A percentile compares a stretch with the other conserved stretches of the same genome.
These are phyloP conservation scores for Pichia sporocuriosa DNA, from an alignment of 805 yeast species.

Conservation along the genomic window DNA sequence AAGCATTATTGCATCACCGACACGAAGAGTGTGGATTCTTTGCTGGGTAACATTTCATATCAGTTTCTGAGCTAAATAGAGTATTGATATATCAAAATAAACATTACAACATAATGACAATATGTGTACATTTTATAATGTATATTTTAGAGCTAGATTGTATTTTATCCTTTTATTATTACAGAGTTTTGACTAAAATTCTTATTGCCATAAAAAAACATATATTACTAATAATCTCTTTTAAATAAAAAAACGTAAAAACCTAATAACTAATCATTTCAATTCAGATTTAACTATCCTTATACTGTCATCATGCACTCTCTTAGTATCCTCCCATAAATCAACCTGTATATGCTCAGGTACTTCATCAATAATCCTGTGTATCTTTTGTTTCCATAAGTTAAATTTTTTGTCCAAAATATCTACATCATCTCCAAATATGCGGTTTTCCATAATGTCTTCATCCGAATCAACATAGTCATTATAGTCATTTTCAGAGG, in stretches of 20 bases:
- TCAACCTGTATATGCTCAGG: constrained; percentile 34
- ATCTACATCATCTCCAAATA: background rate
- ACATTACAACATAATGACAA: too few relatives aligned
- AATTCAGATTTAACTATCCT: constrained; percentile 11
- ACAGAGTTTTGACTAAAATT: too few relatives aligned
- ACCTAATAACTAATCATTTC: background rate
- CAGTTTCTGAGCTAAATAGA: constrained; percentile 1
- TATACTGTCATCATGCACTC: constrained; percentile 32
- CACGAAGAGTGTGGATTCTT: constrained; percentile 18
- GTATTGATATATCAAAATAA: too few relatives aligned
- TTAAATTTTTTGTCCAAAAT: constrained; percentile 42
- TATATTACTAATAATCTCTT: background rate
- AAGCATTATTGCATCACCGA: background rate
- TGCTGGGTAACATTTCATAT: constrained; percentile 6
- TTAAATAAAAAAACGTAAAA: background rate
- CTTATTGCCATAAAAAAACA: too few relatives aligned
- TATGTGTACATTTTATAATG: background rate
- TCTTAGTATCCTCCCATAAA: constrained; percentile 39
- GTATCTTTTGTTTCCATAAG: constrained; percentile 49
- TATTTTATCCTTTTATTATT: too few relatives aligned
- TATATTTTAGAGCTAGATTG: too few relatives aligned
- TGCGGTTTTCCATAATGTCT: background rate
- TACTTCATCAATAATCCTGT: constrained; percentile 34
- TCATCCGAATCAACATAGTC: background rate
- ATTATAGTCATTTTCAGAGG: background rate